These are phyloP conservation scores for Teunomyces barrocoloradensis DNA, from an alignment of 805 yeast species.

Conservation along the genomic window DNA sequence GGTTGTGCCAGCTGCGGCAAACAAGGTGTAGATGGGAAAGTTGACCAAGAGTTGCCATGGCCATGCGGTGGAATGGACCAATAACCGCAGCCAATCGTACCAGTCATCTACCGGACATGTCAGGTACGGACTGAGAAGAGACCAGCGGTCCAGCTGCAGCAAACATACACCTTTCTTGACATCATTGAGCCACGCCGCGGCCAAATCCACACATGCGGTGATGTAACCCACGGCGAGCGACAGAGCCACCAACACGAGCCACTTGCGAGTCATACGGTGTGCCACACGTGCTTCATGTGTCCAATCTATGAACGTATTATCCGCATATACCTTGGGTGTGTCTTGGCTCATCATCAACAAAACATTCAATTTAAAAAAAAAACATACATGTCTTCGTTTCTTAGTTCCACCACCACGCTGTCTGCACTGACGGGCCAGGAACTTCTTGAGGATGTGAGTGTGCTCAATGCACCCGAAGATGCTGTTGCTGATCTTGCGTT, in stretches of 20 bases:
- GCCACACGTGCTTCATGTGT: slow-evolving; percentile 36
- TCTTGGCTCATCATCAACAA: not conserved
- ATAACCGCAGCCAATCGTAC: slow-evolving; percentile 35
- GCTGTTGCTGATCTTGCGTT: slow-evolving; percentile 80
- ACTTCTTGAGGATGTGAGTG: slow-evolving; percentile 64
- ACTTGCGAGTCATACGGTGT: slow-evolving; percentile 29
- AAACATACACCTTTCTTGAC: slow-evolving; percentile 52
- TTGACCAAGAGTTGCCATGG: slow-evolving; percentile 23
- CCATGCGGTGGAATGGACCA: slow-evolving; percentile 19
- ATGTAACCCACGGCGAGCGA: slow-evolving; percentile 48
- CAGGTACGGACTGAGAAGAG: slow-evolving; percentile 40
- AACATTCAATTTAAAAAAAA: too few species aligned
- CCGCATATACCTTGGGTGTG: slow-evolving; percentile 7
- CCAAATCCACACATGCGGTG: slow-evolving; percentile 49
- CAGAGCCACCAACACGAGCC: slow-evolving; percentile 47
- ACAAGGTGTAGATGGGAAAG: slow-evolving; percentile 33
- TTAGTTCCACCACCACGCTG: slow-evolving; percentile 22
- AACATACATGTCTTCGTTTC: slow-evolving; percentile 34
- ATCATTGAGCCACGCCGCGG: slow-evolving; percentile 51
- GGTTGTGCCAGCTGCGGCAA: slow-evolving; percentile 23
- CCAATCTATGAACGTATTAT: slow-evolving; percentile 53
- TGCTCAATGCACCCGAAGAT: slow-evolving; percentile 87
- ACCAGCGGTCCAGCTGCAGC: slow-evolving; percentile 35
- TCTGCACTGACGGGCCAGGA: slow-evolving; percentile 54
- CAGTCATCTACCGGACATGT: slow-evolving; percentile 42